Evolutionary conservation across 805 yeast species (phyloP).

Genomic region (Wickerhamomyces xylosicus): DNA sequence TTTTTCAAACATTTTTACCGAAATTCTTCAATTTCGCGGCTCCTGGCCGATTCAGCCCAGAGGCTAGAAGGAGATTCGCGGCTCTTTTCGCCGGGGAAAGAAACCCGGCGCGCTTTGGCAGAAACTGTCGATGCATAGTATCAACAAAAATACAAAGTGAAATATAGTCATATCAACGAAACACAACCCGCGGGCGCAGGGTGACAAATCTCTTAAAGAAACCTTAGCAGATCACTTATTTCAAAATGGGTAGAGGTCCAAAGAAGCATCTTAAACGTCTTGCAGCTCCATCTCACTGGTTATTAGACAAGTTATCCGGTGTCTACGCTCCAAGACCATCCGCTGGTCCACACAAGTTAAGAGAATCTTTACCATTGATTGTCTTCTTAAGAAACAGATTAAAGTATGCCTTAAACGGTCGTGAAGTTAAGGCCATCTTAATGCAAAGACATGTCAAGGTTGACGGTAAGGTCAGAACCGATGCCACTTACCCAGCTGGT

Average conservation of each 20-base stretch:
- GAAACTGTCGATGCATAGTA: not conserved
- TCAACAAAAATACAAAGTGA: not conserved
- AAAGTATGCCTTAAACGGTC: constrained; percentile 97
- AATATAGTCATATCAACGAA: not conserved
- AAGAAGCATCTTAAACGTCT: constrained; percentile 99
- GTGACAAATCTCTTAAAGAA: too few species aligned
- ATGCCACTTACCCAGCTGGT: constrained; percentile 97
- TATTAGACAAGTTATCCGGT: constrained; percentile 99
- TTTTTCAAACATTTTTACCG: too few species aligned
- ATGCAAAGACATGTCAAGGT: constrained; percentile 98
- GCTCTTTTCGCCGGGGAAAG: too few species aligned
- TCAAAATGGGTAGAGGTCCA: constrained; percentile 28
- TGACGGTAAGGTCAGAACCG: constrained; percentile 99
- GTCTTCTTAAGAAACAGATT: constrained; percentile 97
- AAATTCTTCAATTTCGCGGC: too few species aligned
- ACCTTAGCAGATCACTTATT: not conserved
- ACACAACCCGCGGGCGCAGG: not conserved
- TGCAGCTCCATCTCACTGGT: constrained; percentile 99
- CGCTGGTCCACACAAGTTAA: constrained; percentile 98
- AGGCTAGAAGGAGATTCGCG: too few species aligned
- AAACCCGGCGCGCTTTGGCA: too few species aligned
- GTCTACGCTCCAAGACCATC: constrained; percentile 99
- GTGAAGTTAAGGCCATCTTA: constrained; percentile 96
- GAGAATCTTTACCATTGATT: constrained; percentile 95
- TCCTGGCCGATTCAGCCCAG: too few species aligned